Base-by-base conservation (phyloP, 352 stramenopile species). In the Elongisporangium senticosum region DNA sequence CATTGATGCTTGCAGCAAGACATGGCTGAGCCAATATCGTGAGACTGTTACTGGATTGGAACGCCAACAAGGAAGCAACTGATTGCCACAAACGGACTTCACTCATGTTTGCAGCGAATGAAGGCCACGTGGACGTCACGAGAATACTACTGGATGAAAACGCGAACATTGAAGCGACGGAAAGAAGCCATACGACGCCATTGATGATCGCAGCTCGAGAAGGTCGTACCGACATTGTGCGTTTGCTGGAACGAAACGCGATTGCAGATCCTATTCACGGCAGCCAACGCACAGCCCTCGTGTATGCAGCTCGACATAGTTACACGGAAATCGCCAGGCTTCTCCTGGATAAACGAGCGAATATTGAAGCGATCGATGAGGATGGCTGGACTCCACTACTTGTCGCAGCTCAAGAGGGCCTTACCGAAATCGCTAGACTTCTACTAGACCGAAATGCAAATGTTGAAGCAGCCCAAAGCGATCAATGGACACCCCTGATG, bases 131-230 rank as follows among this genome's bases (percentile, higher is more conserved):
- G 15, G 11, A 68, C n/a, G 20, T 68, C 2, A 21, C 57, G 15
- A 33, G 48, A 15, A 8, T 64, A 5, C 52, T 68, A 14, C 28
- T 67, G 3, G 51, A 58, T 17, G 21, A 53, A 13, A 56, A 60
- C 15, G 61, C 55, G 1, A 37, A 54, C 53, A 20, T 49, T 17
- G 33, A 43, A 43, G 33, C 1, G 33, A 17, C 33, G 8, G 7
- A 43, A 17, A 3, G 13, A 43, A 43, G 4, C 8, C 8, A 43
- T 1, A 43, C 17, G 33, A 43, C 33, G 10, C 33, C 33, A 43
- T 43, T 43, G 33, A 43, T 43, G 33, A 17, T 43, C 8, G 33
- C 33, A 43, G 33, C 33, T 43, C 33, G 4, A 43, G 1, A 43
- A 6, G 33, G 33, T 2, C 33, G 13, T 2, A 4, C 33, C 33